A percentile compares a stretch with the other conserved stretches of the same genome.
These are phyloP conservation scores for Stevia rebaudiana DNA, from an alignment of 140 eudicot species.

Conservation along the genomic window DNA sequence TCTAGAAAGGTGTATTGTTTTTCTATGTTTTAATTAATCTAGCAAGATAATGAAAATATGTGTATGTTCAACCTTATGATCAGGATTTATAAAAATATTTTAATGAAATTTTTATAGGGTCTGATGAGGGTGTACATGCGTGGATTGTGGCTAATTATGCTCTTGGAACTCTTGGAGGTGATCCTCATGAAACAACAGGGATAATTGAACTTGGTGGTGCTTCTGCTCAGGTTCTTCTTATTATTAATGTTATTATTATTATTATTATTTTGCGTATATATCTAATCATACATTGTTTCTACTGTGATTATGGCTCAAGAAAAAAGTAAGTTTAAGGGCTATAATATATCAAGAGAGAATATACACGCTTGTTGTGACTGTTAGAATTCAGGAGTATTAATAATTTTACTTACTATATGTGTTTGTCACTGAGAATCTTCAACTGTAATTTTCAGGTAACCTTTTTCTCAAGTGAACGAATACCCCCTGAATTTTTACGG, in stretches of 20 bases:
- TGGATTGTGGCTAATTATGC: constrained; percentile 99
- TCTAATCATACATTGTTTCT: not conserved
- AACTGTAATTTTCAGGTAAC: constrained; percentile 58
- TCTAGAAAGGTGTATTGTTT: not conserved
- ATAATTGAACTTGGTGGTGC: constrained; percentile 99
- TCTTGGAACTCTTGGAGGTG: constrained; percentile 87
- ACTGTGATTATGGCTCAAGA: not conserved
- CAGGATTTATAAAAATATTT: not conserved
- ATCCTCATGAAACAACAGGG: constrained; percentile 81
- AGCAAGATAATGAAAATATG: not conserved
- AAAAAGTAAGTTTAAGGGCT: not conserved
- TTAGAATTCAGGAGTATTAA: too few species aligned
- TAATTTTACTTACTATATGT: too few species aligned
- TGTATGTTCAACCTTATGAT: not conserved
- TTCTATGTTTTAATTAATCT: not conserved
- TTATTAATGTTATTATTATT: too few species aligned
- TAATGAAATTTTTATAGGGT: constrained; percentile 45
- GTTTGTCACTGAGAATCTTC: constrained; percentile 4
- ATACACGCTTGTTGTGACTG: not conserved
- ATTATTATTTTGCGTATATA: constrained; percentile 1
- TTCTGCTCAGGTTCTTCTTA: constrained; percentile 76
- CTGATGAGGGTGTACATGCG: constrained; percentile 90
- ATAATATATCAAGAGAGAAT: not conserved
- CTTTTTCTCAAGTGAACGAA: constrained; percentile 65
- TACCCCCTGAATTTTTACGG: constrained; percentile 70